Conservation (phyloP, 2,329 filamentous ascomycete genomes). For the Aspergillus sp. region DNA sequence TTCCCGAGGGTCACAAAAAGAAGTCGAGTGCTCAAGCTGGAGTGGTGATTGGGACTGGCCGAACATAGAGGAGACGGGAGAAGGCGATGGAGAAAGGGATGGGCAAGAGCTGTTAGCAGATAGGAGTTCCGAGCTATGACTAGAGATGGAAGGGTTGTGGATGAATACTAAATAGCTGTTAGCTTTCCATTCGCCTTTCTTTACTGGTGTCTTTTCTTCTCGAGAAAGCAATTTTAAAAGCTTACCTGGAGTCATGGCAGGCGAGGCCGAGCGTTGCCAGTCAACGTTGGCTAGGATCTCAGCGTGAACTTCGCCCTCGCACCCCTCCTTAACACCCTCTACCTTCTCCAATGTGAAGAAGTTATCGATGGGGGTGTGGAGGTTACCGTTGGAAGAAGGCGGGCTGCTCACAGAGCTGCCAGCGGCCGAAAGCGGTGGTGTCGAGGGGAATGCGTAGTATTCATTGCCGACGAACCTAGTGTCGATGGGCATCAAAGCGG, state of each 20-base stretch:
- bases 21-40: conserved; percentile 63
- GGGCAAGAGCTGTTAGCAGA: conserved; percentile 70
- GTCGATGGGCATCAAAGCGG: conserved; percentile 64
- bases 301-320: conserved; percentile 67
- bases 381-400: conserved; percentile 68
- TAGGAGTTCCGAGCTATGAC: conserved; percentile 67
- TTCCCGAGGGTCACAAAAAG: conserved; percentile 90
- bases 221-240: not conserved
- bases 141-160: conserved; percentile 65
- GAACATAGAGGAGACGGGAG: conserved; percentile 71
- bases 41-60: conserved; percentile 72
- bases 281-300: conserved; percentile 73
- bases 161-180: conserved; percentile 58
- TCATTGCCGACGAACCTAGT: conserved; percentile 68
- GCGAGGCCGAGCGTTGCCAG: conserved; percentile 75
- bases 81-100: conserved; percentile 83
- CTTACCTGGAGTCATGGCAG: conserved; percentile 89
- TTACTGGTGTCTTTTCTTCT: not conserved
- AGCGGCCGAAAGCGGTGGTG: conserved; percentile 80
- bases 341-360: conserved; percentile 71
- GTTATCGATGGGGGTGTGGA: conserved; percentile 79
- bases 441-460: conserved; percentile 74
- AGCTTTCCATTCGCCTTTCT: conserved; percentile 23
- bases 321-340: conserved; percentile 67
- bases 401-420: conserved; percentile 87